Percentiles rank a stretch among this genome's conserved stretches.
Evolutionary conservation across 2,329 filamentous ascomycete genomes (phyloP).

Genomic region (Alternaria sp.): DNA sequence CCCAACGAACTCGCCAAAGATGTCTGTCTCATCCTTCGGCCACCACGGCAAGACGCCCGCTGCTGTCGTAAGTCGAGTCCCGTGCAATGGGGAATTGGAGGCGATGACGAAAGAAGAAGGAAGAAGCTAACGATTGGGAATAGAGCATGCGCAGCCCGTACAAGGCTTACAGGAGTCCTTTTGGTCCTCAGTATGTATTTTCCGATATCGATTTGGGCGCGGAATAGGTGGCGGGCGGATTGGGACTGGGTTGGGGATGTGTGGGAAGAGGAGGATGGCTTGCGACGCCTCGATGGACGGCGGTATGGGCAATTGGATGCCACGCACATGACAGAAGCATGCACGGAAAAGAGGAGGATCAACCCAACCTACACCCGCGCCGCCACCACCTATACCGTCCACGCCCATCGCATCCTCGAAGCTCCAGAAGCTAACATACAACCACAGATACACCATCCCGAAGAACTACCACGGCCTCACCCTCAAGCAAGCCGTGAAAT

Average conservation of each 20-base stretch:
- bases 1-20: conserved; percentile 19
- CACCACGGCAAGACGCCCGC: conserved; percentile 37
- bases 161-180: conserved; percentile 62
- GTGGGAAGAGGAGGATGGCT: neutral
- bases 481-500: conserved; percentile 48
- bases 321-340: neutral
- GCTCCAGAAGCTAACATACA: conserved; percentile 20
- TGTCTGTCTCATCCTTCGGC: conserved; percentile 23
- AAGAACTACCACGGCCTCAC: conserved; percentile 59
- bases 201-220: conserved; percentile 4
- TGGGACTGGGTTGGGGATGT: neutral
- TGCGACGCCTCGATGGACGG: neutral
- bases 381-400: neutral
- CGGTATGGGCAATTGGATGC: neutral
- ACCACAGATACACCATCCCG: conserved; percentile 57
- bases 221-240: neutral
- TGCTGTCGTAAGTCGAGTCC: conserved; percentile 30
- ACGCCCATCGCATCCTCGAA: neutral
- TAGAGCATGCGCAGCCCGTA: conserved; percentile 47
- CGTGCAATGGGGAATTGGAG: conserved; percentile 3
- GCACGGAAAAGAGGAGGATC: neutral
- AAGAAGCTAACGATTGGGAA: conserved; percentile 21
- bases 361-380: neutral
- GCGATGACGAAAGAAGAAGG: conserved; percentile 6
- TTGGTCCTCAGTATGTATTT: conserved; percentile 62